Evolutionary conservation across 78 protist genomes (phyloP).

Genomic region (slime mould (Dictyostelium discoideum)): dicty_2.7 NC_007088.5:5689501-5690000

Average conservation of each 20-base stretch:
- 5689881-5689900: constrained; percentile 45
- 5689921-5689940: constrained; percentile 66
- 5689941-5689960: constrained; percentile 72
- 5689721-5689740: not conserved
- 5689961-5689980: not conserved
- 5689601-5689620: not conserved
- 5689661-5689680: constrained; percentile 83
- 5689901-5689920: constrained; percentile 39
- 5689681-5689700: constrained; percentile 88
- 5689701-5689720: constrained; percentile 83
- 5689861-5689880: constrained; percentile 66
- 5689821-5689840: not conserved
- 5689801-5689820: too few species aligned
- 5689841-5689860: constrained; percentile 88
- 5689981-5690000: not conserved
- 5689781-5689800: too few species aligned
- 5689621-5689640: too few species aligned
- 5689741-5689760: not conserved
- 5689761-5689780: not conserved
- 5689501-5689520: constrained; percentile 15
- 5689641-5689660: constrained; percentile 7
- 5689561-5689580: not conserved
- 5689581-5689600: not conserved
- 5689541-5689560: not conserved
- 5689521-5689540: not conserved